Evolutionary conservation across 1,284 basidiomycete species (phyloP), one percentile per base, ranked within the genome.

Genomic region (Ustilago sp.): DNA sequence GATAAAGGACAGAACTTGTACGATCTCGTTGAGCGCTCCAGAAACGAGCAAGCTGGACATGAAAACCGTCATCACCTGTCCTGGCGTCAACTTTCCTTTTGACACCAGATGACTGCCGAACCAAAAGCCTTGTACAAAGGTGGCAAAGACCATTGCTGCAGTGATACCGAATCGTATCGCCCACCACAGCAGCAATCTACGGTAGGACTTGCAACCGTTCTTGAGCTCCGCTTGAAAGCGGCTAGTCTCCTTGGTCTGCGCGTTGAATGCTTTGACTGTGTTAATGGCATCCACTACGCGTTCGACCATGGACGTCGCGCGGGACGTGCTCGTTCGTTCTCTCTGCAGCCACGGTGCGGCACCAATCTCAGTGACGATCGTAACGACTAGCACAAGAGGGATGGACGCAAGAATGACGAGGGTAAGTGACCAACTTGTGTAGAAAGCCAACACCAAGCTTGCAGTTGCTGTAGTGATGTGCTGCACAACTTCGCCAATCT

Each of bases 111-210:
- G 92, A 3, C 92, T 90, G 13, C 96, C 97, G 85, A 93, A 98
- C 93, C 95, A 98, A 87, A 98, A 98, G 1, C 93, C 95, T 82
- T 95, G 93, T 11, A 98, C 94, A 87, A 98, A 98, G 91, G 97
- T 98, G 39, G 90, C 89, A 88, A 96, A 92, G 74, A 92, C 90
- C 56, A 93, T 88, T 0, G 59, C 59, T 8, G 84, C 94, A 93
- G 82, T 95, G 5, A 91, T 70, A 32, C 91, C 92, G 3, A 90
- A 88, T 8, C 92, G 91, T 43, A 91, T 47, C 5, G 92, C 93
- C 93, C 94, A 98, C 17, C 95, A 89, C 19, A 89, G 84, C 60
- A 91, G 90, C 74, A 93, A 89, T 31, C 77, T 75, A 43, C 86
- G 77, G 57, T 88, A 86, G 15, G 86, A 85, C 34, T 87, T 87